Evolutionary conservation across 441 rosid species (phyloP), one percentile per base, ranked within the genome.

Genomic region (Gossypium aridum): DNA sequence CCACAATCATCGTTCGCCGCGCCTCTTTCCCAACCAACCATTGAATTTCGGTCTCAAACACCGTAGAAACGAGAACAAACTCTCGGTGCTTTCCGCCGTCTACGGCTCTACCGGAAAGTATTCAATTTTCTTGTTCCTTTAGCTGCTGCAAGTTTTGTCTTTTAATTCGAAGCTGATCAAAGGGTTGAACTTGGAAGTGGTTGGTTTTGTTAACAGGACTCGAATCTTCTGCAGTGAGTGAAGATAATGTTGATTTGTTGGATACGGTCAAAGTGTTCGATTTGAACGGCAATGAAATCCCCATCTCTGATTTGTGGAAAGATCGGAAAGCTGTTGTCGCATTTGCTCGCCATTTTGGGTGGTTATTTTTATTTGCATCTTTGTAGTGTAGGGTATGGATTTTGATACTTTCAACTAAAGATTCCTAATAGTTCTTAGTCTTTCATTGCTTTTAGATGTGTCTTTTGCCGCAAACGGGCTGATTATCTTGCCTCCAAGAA

Each of bases 311-410:
- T 86, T 72, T 96, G 68, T 96, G 98, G 98, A 90, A 88, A 65
- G 95, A 90, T 7, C 81, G 97, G 75, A 96, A 84, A 76, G 90
- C 95, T 0, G 93, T 91, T 65, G 87, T 96, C 39, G 98, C 98
- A 0, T 96, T 96, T 79, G 97, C 97, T 74, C 97, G 98, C 79
- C 98, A 93, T 82, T 96, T 96, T 73, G 98, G 97, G 98, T 91
- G 71, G 80, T 80, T 55, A 1, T 51, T 4, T 37, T 2, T 45
- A 66, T 28, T 34, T 43, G 47, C 34, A 9, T 45, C 49, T 37
- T 9, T 54, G 57, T 19, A 2, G 4, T 34, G 1, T 54, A 19
- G 54, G 47, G 54, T 66, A 45, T 49, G 31, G 45, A 22, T 22
- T 34, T 59, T 39, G 34, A 49, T 13, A 7, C 4, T 20, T 34